Evolutionary conservation across 306 rosid genomes (phyloP), one percentile per base, ranked within the genome.

Genomic region (Rosa multiflora): DNA sequence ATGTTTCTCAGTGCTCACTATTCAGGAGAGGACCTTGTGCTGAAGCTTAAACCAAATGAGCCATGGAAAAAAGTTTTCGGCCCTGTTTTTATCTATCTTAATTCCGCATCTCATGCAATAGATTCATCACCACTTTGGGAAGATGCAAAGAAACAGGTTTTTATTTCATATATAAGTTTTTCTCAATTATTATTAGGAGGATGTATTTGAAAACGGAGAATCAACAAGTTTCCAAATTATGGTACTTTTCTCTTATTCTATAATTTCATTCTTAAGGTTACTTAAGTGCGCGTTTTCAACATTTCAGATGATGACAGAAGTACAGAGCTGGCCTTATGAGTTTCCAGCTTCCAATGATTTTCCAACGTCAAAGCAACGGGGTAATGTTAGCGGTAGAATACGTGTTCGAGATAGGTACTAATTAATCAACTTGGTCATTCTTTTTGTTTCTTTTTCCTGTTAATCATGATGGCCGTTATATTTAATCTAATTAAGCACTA

Each of bases 21-120:
- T 49, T 23, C 83, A 0, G 87, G 87, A 76, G 80, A 81, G 75
- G 89, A 86, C 68, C 59, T 83, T 35, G 87, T 83, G 40, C 40
- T 82, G 47, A 86, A 86, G 70, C 48, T 86, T 10, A 78, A 80
- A 73, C 59, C 79, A 3, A 47, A 67, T 20, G 89, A 86, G 53
- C 64, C 73, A 6, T 86, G 89, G 89, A 86, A 86, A 85, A 86
- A 86, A 76, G 89, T 78, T 8, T 86, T 86, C 26, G 89, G 89
- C 9, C 89, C 87, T 13, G 80, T 86, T 64, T 86, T 81, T 46
- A 67, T 81, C 6, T 86, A 86, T 66, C 75, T 86, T 23, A 86
- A 83, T 70, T 83, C 82, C 17, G 9, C 47, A 1, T 53, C 73
- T n/a, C 35, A 67, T 66, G 66, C 42, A 44, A 26, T 10, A 62